Base-by-base conservation (phyloP, 768 basidiomycete genomes). In the Artomyces pyxidatus region DNA sequence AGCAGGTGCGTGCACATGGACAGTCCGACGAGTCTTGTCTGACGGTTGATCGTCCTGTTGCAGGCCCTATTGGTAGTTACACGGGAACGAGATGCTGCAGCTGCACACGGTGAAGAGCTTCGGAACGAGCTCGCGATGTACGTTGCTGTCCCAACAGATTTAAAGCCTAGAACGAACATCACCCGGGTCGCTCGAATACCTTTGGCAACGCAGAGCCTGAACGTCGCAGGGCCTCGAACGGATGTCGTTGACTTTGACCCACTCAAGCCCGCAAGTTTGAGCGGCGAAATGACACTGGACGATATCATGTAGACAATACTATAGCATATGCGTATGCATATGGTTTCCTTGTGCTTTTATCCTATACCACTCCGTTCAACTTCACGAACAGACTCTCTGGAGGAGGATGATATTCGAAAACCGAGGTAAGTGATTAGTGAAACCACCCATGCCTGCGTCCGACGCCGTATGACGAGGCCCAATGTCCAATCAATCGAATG, bases 1-100 rank as follows among this genome's bases (percentile, higher is more conserved):
- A 90, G 64, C 85, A 88, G 65, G 91, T 88, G 52, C 51, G 83
- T 67, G 23, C n/a, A n/a, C n/a, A n/a, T n/a, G n/a, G n/a, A n/a
- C n/a, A n/a, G 16, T 41, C 3, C 4, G 10, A 8, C 11, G 17
- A 4, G 3, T 27, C 2, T 23, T 6, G 9, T 21, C 7, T 25
- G 14, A 44, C 21, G 35, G 17, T 25, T 42, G 22, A 19, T 11
- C 25, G 4, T 16, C 16, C 6, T 37, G 23, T 17, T 17, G 30
- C n/a, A 69, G 68, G 57, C 60, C 56, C 50, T 69, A 35, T 53
- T 65, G 4, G 42, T 61, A 29, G 51, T 52, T 6, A 59, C 60
- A n/a, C 61, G 64, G 25, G 66, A 68, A 14, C 58, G 62, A 3
- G 67, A 70, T 12, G 56, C 60, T 3, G 57, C 57, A 3, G 38